A percentile compares a stretch with the other conserved stretches of the same genome.
These are phyloP conservation scores for Exophiala calicioides DNA, from an alignment of 2,329 filamentous ascomycete species.

Conservation along the genomic window DNA sequence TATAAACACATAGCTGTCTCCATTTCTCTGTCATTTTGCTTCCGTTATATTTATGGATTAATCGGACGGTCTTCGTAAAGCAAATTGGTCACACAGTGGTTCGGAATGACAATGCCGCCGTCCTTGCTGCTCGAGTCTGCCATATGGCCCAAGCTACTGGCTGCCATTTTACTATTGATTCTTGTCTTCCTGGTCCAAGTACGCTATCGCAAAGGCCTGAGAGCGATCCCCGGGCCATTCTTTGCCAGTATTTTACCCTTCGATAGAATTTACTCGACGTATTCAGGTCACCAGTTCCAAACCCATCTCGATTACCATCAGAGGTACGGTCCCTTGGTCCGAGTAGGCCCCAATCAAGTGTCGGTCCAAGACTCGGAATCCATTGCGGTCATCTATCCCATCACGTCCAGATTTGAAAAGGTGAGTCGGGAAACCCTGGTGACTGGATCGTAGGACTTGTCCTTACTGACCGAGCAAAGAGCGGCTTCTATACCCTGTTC, in stretches of 20 bases:
- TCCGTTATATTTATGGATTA: no score
- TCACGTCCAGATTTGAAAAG: constrained; percentile 27
- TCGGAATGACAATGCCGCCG: no score
- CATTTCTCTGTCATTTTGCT: no score
- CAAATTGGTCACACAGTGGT: no score
- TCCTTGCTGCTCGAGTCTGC: no score
- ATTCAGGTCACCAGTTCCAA: constrained; percentile 29
- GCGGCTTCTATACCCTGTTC: constrained; percentile 24
- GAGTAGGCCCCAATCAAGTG: constrained; percentile 37
- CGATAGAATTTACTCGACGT: constrained; percentile 32
- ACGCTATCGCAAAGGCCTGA: constrained; percentile 13
- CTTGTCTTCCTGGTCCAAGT: constrained; percentile 6
- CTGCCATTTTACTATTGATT: no score
- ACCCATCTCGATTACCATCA: constrained; percentile 31
- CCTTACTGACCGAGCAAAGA: constrained; percentile 6
- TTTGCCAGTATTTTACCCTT: constrained; percentile 33
- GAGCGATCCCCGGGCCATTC: constrained; percentile 34
- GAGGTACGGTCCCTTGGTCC: constrained; percentile 34
- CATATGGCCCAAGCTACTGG: no score
- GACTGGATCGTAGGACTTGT: constrained; percentile 26
- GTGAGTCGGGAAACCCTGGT: constrained; percentile 32
- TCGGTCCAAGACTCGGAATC: constrained; percentile 27
- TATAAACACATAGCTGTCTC: no score
- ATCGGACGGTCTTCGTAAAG: no score
- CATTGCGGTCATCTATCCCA: constrained; percentile 28